Base-by-base conservation (phyloP, 2,329 filamentous ascomycete genomes). In the Penicillium sp. region DNA sequence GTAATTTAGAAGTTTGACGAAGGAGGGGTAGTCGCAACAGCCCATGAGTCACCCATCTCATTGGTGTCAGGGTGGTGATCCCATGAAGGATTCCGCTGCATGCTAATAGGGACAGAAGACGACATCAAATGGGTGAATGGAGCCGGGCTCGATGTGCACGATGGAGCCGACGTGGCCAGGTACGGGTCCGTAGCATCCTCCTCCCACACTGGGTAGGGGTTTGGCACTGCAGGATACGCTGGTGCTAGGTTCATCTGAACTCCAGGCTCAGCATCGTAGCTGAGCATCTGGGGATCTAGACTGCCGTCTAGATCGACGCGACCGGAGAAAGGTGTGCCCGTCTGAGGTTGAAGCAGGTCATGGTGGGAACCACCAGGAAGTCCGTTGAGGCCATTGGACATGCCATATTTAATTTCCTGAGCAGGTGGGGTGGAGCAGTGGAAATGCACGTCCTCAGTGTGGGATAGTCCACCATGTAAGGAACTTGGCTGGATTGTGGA, bases 391-490 rank as follows among this genome's bases (percentile, higher is more conserved):
- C 65, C 65, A 19, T 59, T 72, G 23, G 71, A 69, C 14, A 70
- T 62, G 31, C 66, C 67, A 52, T 72, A 75, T 5, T 68, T 63
- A 25, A 72, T 45, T 9, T 71, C 68, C 27, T 68, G 68, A 19
- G 69, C 56, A 8, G 61, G 65, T 47, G 67, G 68, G 62, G 65
- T 78, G 11, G n/a, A 33, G 5, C 55, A 27, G 21, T 56, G 77
- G 67, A 82, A 75, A 29, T 76, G 72, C 45, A 82, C 67, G 53
- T 81, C 78, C 59, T 80, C 75, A 11, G 76, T 68, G 35, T 73
- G 72, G 3, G 72, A 63, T 43, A 72, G 63, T 19, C 33, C n/a
- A 9, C 19, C 19, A 5, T 60, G 62, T 3, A 67, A 44, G n/a
- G 71, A 62, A 49, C 69, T 75, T 19, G 77, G 78, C 47, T 80